Base-by-base conservation (phyloP, 1,284 basidiomycete species). In the Heterobasidion annosum region DNA sequence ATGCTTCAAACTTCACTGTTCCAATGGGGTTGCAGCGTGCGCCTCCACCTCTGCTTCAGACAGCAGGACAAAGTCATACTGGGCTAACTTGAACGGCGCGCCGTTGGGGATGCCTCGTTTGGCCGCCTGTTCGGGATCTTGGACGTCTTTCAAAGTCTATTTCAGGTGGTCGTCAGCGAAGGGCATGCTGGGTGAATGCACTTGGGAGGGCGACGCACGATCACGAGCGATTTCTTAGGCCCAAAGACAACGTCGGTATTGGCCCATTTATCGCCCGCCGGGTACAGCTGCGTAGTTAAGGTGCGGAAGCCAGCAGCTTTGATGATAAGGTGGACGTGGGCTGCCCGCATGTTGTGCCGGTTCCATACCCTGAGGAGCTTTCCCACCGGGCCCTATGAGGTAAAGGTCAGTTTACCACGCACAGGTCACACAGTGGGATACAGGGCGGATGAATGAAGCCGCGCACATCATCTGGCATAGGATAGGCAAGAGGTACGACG, bases 261-360 rank as follows among this genome's bases (percentile, higher is more conserved):
- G 33, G 35, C 43, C 51, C 51, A 53, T 15, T n/a, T 4, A 25
- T 53, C 44, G 42, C 44, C 44, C n/a, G 13, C 34, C 2, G 45
- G 45, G 51, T 53, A 53, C 9, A 51, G 50, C 50, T 42, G 37
- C 16, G 50, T 51, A 15, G 44, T 53, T 3, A 53, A 25, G 10
- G 16, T 34, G 16, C 45, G 42, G 18, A 16, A 46, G 25, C 51
- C 51, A 16, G 51, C 43, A n/a, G 44, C 42, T 25, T 45, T 16
- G 25, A 53, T 19, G 40, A 34, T n/a, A 13, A 53, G 15, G 34
- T 53, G 51, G 25, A 53, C 19, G 18, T 53, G 51, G 13, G 42
- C 45, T 8, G 51, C 43, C 3, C 51, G 51, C 51, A 53, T 53
- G 44, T 53, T 53, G 45, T 53, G 51, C 13, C 51, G 42, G 33